Conservation (phyloP, 2,329 filamentous ascomycete species). For the Ophiosphaerella narmari region DNA sequence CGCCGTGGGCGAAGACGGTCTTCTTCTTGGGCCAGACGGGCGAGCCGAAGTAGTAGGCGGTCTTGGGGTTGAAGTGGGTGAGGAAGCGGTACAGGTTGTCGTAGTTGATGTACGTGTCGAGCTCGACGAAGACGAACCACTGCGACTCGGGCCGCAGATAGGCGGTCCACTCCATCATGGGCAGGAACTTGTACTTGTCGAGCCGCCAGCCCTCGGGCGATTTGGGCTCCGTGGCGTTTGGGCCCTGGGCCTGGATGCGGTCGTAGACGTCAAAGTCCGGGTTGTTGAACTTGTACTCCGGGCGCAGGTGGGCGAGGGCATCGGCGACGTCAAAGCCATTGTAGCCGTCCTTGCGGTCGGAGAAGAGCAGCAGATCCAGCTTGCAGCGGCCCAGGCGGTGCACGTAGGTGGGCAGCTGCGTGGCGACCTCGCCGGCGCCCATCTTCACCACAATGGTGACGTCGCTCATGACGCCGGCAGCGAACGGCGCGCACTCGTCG, state of each 20-base stretch:
- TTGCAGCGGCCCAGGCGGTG: constrained; percentile 61
- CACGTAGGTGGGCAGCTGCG: constrained; percentile 62
- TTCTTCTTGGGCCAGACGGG: constrained; percentile 44
- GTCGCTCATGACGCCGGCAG: constrained; percentile 46
- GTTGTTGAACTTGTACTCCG: constrained; percentile 48
- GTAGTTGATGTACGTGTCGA: constrained; percentile 47
- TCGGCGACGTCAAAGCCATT: constrained; percentile 55
- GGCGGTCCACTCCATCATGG: constrained; percentile 58
- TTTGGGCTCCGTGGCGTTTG: constrained; percentile 45
- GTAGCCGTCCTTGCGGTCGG: constrained; percentile 60
- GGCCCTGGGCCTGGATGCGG: constrained; percentile 52
- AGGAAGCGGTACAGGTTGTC: constrained; percentile 49
- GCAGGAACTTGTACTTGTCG: constrained; percentile 64
- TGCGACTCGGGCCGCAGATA: constrained; percentile 36
- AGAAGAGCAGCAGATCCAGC: constrained; percentile 61
- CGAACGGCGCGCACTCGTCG: constrained; percentile 40
- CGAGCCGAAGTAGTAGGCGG: constrained; percentile 48
- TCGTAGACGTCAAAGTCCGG: constrained; percentile 59
- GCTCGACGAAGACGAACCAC: constrained; percentile 46
- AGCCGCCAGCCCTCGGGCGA: constrained; percentile 59
- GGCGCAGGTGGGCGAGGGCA: constrained; percentile 51
- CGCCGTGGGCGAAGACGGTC: constrained; percentile 49
- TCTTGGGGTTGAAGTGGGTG: constrained; percentile 40
- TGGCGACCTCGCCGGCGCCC: constrained; percentile 60
- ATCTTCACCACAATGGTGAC: constrained; percentile 63